A percentile compares a stretch with the other conserved stretches of the same genome.
phyloP scores from a whole-genome alignment of 495 filamentous ascomycete species.

The Jackrogersella multiformis region DNA sequence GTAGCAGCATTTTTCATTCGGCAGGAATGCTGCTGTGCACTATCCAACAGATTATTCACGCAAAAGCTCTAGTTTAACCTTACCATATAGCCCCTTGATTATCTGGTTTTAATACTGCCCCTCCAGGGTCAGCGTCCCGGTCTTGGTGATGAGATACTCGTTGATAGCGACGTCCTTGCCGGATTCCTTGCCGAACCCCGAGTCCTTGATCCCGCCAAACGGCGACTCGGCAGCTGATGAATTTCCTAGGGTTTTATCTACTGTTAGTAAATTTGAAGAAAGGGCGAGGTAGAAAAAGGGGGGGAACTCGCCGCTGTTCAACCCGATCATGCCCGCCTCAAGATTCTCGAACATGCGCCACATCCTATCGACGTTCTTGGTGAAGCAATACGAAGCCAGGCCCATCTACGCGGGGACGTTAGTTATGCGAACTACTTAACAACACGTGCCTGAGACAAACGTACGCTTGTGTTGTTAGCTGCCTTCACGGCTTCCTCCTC shows the following conservation, averaged over 20 bases:
- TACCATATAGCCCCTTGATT: neutral
- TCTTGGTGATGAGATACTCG: constrained; percentile 78
- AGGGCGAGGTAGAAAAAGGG: neutral
- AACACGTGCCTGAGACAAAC: neutral
- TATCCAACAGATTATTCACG: no score
- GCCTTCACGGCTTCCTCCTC: constrained; percentile 71
- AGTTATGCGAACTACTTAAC: neutral
- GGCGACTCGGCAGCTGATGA: constrained; percentile 74
- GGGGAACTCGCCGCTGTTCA: constrained; percentile 67
- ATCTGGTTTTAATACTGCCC: constrained; percentile 59
- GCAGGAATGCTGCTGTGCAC: no score
- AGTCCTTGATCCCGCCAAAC: constrained; percentile 80
- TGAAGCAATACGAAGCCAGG: constrained; percentile 76
- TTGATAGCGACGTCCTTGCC: constrained; percentile 76
- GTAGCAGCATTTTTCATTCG: no score
- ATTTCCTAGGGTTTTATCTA: constrained; percentile 54
- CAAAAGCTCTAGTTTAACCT: no score
- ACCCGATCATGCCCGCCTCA: constrained; percentile 79
- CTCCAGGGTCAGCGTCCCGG: constrained; percentile 70
- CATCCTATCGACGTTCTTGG: constrained; percentile 74
- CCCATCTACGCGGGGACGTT: constrained; percentile 60
- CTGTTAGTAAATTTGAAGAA: neutral
- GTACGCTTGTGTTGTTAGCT: constrained; percentile 69
- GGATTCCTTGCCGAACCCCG: constrained; percentile 79
- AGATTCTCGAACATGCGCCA: constrained; percentile 78